phyloP scores from a whole-genome alignment of 257 asterid species.

The Eustoma russellianum region DNA sequence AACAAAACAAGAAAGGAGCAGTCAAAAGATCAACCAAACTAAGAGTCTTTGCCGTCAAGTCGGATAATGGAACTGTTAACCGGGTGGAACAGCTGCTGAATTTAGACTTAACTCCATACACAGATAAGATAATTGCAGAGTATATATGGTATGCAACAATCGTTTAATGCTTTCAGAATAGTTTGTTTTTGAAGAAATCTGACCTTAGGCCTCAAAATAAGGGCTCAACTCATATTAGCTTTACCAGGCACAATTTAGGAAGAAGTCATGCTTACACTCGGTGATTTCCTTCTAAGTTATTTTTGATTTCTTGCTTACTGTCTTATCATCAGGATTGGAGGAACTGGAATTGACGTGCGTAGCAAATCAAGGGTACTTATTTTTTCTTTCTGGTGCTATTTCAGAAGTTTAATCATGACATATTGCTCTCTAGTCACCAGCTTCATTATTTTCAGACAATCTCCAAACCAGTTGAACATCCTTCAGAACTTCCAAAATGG shows the following conservation, averaged over 20 bases:
- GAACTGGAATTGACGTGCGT: slow-evolving; percentile 80
- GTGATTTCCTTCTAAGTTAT: neutral
- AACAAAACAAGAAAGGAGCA: slow-evolving; percentile 51
- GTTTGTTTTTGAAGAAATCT: neutral
- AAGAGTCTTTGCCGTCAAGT: slow-evolving; percentile 50
- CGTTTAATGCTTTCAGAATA: neutral
- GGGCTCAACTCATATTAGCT: no score
- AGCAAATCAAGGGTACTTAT: slow-evolving; percentile 81
- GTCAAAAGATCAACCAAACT: slow-evolving; percentile 51
- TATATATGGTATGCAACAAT: slow-evolving; percentile 58
- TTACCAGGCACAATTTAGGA: no score
- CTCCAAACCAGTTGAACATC: slow-evolving; percentile 75
- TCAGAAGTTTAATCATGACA: slow-evolving; percentile 5
- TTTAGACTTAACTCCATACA: slow-evolving; percentile 70
- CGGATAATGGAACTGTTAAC: slow-evolving; percentile 62
- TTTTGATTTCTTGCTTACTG: slow-evolving; percentile 1
- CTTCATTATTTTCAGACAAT: slow-evolving; percentile 46
- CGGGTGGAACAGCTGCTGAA: slow-evolving; percentile 82
- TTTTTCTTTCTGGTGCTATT: neutral
- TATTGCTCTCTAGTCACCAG: slow-evolving; percentile 1
- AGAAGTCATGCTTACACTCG: no score
- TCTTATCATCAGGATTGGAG: slow-evolving; percentile 72
- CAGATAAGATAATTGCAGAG: slow-evolving; percentile 88
- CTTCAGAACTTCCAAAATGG: slow-evolving; percentile 98
- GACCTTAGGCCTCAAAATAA: neutral